These are phyloP conservation scores for Trifolium pratense DNA, from an alignment of 306 rosid species.

Conservation along the genomic window DNA sequence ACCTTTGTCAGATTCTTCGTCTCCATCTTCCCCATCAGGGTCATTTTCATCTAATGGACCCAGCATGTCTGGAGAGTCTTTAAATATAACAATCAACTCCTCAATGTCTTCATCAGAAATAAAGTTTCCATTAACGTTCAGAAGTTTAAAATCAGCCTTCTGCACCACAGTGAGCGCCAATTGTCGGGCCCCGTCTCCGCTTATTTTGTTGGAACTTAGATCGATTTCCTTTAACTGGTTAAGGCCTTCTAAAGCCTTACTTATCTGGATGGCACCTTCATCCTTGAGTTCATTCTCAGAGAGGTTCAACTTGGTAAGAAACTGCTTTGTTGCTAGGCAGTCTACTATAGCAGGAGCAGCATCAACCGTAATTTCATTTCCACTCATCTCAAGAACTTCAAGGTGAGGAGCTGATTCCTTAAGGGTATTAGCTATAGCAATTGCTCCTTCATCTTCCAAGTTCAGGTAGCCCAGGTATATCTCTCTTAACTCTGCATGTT, in stretches of 20 bases:
- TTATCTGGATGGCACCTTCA: conserved; percentile 74
- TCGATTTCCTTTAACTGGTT: conserved; percentile 72
- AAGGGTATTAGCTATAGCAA: conserved; percentile 66
- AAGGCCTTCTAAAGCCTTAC: conserved; percentile 69
- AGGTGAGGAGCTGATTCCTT: conserved; percentile 79
- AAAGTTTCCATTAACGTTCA: conserved; percentile 78
- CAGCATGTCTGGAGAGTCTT: conserved; percentile 60
- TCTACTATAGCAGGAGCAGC: conserved; percentile 76
- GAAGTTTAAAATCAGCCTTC: conserved; percentile 66
- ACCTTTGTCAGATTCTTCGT: conserved; percentile 57
- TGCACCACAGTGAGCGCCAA: conserved; percentile 72
- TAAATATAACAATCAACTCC: conserved; percentile 66
- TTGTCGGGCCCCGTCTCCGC: conserved; percentile 76
- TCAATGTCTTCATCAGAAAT: conserved; percentile 86
- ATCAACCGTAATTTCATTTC: conserved; percentile 81
- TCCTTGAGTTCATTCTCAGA: conserved; percentile 92
- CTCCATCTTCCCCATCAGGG: conserved; percentile 73
- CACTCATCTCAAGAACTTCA: conserved; percentile 84
- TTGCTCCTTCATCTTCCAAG: conserved; percentile 83
- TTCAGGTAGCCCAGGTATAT: conserved; percentile 82
- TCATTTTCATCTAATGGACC: conserved; percentile 88
- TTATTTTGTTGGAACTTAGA: conserved; percentile 65
- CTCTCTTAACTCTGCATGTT: conserved; percentile 67
- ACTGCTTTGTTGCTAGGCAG: conserved; percentile 58
- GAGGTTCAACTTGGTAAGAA: conserved; percentile 70